Evolutionary conservation across 108 stramenopile species (phyloP).

Genomic region (Licmophora abbreviata): DNA sequence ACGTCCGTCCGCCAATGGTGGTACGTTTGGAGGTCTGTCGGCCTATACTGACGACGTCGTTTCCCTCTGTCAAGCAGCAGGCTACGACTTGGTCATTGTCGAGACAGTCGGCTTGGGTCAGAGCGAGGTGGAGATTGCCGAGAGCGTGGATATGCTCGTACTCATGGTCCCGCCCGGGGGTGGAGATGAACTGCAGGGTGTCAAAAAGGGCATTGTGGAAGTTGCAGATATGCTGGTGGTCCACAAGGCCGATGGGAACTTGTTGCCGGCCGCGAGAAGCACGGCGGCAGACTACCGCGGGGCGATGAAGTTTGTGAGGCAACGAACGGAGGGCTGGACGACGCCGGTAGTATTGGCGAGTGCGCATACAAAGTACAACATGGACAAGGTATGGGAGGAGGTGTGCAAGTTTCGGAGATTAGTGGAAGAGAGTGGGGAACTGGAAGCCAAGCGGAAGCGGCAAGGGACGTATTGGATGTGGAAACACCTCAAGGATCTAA

Average conservation of each 20-base stretch:
- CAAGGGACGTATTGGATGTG: slow-evolving; percentile 81
- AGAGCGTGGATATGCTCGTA: slow-evolving; percentile 85
- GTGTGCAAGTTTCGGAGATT: slow-evolving; percentile 31
- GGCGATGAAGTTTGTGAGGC: slow-evolving; percentile 42
- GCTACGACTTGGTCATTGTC: slow-evolving; percentile 86
- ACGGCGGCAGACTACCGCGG: slow-evolving; percentile 71
- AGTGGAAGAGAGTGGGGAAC: slow-evolving; percentile 25
- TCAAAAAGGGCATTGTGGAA: slow-evolving; percentile 98
- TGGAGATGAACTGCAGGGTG: slow-evolving; percentile 92
- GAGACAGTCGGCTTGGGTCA: slow-evolving; percentile 98
- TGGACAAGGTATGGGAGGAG: slow-evolving; percentile 48
- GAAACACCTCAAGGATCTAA: slow-evolving; percentile 26
- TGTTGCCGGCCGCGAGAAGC: slow-evolving; percentile 41
- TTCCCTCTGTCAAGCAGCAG: slow-evolving; percentile 81
- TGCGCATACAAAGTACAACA: slow-evolving; percentile 41
- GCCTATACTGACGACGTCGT: slow-evolving; percentile 93
- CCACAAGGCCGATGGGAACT: slow-evolving; percentile 93
- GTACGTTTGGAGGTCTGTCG: slow-evolving; percentile 88
- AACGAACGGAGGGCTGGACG: slow-evolving; percentile 12
- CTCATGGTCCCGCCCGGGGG: slow-evolving; percentile 90
- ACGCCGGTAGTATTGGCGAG: slow-evolving; percentile 60
- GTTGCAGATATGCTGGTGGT: slow-evolving; percentile 91
- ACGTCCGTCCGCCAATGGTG: slow-evolving; percentile 88
- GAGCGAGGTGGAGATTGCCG: slow-evolving; percentile 85
- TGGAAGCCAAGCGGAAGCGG: slow-evolving; percentile 33